A percentile compares a stretch with the other conserved stretches of the same genome.
phyloP scores from a whole-genome alignment of 2,329 filamentous ascomycete genomes.

The Exserohilum turcica region DNA sequence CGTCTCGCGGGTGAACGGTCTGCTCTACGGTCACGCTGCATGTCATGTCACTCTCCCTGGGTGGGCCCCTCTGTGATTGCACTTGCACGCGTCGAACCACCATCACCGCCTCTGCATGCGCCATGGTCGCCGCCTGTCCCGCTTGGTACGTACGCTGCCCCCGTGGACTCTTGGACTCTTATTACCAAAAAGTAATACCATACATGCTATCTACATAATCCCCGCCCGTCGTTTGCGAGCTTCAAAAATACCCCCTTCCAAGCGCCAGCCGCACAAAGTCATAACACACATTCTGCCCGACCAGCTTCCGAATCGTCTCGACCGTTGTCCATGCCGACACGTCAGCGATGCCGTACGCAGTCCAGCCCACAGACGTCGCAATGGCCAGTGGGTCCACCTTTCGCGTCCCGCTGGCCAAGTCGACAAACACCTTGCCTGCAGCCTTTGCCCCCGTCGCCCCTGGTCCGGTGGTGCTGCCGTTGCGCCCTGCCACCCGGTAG shows the following conservation, averaged over 20 bases:
- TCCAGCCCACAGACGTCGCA: constrained; percentile 76
- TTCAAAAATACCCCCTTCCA: constrained; percentile 59
- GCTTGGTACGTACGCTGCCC: neutral
- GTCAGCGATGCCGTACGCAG: constrained; percentile 77
- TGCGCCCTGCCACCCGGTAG: constrained; percentile 59
- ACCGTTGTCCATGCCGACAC: constrained; percentile 84
- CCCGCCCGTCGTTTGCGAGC: too few relatives aligned
- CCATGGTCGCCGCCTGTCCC: neutral
- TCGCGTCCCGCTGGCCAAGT: constrained; percentile 71
- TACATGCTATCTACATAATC: neutral
- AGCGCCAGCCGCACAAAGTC: constrained; percentile 81
- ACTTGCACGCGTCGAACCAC: neutral
- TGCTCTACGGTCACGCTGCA: constrained; percentile 5
- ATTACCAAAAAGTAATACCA: too few relatives aligned
- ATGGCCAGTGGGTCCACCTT: constrained; percentile 71
- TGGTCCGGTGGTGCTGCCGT: constrained; percentile 36
- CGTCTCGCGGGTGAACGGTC: neutral
- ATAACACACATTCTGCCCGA: constrained; percentile 86
- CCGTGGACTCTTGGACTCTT: too few relatives aligned
- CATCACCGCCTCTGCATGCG: neutral
- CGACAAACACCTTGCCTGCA: constrained; percentile 73
- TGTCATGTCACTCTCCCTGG: neutral
- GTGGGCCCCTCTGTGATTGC: neutral
- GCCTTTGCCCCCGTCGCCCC: constrained; percentile 28
- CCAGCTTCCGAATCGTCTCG: constrained; percentile 75